phyloP scores from a whole-genome alignment of 768 basidiomycete species.

The Collybia sordida region DNA sequence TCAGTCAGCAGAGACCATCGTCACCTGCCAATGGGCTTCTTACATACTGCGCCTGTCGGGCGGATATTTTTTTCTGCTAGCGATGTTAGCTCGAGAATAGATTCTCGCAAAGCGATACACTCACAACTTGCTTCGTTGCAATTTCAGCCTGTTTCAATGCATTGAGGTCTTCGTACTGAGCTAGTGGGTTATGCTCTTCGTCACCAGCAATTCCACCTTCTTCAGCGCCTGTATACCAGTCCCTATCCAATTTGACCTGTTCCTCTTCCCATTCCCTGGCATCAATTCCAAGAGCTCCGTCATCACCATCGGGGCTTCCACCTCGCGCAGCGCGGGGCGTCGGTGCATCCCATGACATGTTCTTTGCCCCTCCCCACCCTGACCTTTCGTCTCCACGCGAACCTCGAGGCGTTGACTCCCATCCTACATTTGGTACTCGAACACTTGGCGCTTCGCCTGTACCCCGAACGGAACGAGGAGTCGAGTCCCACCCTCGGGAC shows the following conservation, averaged over 20 bases:
- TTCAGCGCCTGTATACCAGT: constrained; percentile 95
- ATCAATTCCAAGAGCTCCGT: constrained; percentile 63
- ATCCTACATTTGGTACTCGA: constrained; percentile 87
- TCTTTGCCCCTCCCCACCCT: constrained; percentile 63
- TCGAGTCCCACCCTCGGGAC: constrained; percentile 51
- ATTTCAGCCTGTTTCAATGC: constrained; percentile 71
- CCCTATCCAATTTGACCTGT: constrained; percentile 85
- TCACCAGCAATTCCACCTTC: constrained; percentile 85
- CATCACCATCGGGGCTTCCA: constrained; percentile 69
- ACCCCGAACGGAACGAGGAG: constrained; percentile 58
- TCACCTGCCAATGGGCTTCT: constrained; percentile 22
- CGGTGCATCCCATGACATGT: constrained; percentile 77
- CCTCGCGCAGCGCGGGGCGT: constrained; percentile 71
- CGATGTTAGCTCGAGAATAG: constrained; percentile 11
- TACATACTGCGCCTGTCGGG: constrained; percentile 95
- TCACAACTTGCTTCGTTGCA: constrained; percentile 69
- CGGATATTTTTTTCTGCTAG: constrained; percentile 80
- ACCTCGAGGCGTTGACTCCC: constrained; percentile 88
- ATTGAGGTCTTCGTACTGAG: constrained; percentile 88
- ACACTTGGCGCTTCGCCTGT: constrained; percentile 74
- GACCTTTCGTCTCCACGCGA: constrained; percentile 51
- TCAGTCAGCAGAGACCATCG: constrained; percentile 4
- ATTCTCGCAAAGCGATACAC: constrained; percentile 20
- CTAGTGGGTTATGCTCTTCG: constrained; percentile 89
- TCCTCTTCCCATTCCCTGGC: constrained; percentile 97